phyloP scores from a whole-genome alignment of 169 alveolate genomes.

The Plasmodium knowlesi region DNA sequence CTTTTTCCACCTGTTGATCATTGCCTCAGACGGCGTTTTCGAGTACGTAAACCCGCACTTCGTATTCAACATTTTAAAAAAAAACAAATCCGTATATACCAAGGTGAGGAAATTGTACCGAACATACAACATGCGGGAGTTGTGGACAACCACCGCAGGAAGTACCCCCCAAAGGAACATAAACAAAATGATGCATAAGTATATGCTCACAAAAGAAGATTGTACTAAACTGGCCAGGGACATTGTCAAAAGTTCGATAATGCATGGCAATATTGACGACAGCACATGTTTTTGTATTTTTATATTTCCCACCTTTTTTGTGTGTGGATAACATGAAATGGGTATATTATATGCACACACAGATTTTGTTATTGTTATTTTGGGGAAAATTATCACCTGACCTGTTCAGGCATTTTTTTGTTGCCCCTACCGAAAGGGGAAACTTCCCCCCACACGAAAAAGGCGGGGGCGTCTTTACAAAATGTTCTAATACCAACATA shows the following conservation, averaged over 20 bases:
- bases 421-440: neutral
- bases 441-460: neutral
- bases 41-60: constrained; percentile 35
- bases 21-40: constrained; percentile 74
- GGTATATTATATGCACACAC: neutral
- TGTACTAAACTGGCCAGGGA: constrained; percentile 48
- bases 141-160: neutral
- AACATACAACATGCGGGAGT: neutral
- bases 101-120: constrained; percentile 49
- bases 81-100: constrained; percentile 42
- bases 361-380: neutral
- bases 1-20: constrained; percentile 54
- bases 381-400: neutral
- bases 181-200: constrained; percentile 21
- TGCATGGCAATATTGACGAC: constrained; percentile 59
- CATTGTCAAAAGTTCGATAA: constrained; percentile 22
- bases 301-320: constrained; percentile 56
- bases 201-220: constrained; percentile 42
- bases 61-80: constrained; percentile 35
- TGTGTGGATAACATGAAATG: neutral
- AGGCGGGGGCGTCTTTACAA: neutral
- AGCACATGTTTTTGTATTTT: constrained; percentile 67
- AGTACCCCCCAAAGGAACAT: neutral
- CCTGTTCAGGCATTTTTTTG: neutral
- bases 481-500: neutral